These are phyloP conservation scores for Cyclotella kingstonii DNA, from an alignment of 108 stramenopile genomes.

Conservation along the genomic window DNA sequence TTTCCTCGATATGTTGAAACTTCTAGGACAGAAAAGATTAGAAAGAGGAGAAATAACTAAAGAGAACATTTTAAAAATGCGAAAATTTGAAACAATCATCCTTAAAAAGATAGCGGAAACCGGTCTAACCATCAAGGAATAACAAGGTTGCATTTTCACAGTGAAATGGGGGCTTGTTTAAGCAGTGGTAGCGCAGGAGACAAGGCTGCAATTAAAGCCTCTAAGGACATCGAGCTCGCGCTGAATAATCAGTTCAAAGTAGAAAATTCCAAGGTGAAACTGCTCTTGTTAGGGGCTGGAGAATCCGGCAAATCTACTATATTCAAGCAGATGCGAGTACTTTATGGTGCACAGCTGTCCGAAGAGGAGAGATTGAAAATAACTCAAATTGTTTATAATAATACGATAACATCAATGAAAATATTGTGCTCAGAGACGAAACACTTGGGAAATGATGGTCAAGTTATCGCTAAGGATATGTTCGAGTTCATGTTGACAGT, in stretches of 20 bases:
- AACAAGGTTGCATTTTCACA: background rate
- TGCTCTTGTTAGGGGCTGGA: slow-evolving; percentile 97
- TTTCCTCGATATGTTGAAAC: background rate
- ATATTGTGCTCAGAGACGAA: slow-evolving; percentile 72
- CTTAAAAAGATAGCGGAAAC: background rate
- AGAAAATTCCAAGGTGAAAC: slow-evolving; percentile 82
- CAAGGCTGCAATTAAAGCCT: slow-evolving; percentile 37
- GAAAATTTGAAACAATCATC: background rate
- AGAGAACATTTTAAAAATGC: background rate
- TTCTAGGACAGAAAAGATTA: background rate
- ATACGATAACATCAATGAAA: slow-evolving; percentile 75
- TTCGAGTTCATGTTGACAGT: slow-evolving; percentile 34
- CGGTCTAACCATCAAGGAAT: background rate
- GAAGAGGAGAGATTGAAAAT: slow-evolving; percentile 83
- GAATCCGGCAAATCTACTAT: slow-evolving; percentile 99
- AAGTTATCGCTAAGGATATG: slow-evolving; percentile 46
- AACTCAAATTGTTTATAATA: slow-evolving; percentile 81
- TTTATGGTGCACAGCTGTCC: slow-evolving; percentile 70
- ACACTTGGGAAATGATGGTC: slow-evolving; percentile 52
- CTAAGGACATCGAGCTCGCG: slow-evolving; percentile 43
- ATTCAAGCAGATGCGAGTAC: slow-evolving; percentile 94
- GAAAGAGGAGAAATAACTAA: background rate
- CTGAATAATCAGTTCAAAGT: slow-evolving; percentile 44
- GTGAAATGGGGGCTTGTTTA: slow-evolving; percentile 38
- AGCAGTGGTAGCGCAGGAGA: slow-evolving; percentile 32